Percentiles rank a stretch among this genome's conserved stretches.
phyloP scores from a whole-genome alignment of 352 stramenopile genomes.

The Globisporangium acanthophoron region DNA sequence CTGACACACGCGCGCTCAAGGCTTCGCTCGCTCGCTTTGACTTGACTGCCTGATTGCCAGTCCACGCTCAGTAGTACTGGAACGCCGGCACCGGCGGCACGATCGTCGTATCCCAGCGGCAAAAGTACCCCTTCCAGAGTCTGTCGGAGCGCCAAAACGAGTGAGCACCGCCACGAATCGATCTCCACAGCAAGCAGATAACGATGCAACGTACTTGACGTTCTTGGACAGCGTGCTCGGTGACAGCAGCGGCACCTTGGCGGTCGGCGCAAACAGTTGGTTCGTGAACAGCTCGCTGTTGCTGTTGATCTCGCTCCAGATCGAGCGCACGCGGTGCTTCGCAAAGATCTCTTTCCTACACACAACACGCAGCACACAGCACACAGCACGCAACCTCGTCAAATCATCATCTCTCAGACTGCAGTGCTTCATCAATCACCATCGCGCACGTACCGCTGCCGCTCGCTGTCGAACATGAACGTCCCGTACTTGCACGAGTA shows the following conservation, averaged over 20 bases:
- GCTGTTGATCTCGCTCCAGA: constrained; percentile 79
- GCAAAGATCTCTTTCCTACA: constrained; percentile 70
- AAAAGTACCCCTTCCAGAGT: constrained; percentile 85
- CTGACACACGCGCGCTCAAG: background rate
- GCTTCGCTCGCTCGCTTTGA: background rate
- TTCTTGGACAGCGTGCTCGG: constrained; percentile 84
- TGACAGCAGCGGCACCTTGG: constrained; percentile 33
- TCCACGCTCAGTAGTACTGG: constrained; percentile 55
- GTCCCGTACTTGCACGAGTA: constrained; percentile 97
- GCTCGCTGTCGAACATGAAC: constrained; percentile 97
- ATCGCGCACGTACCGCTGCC: constrained; percentile 44
- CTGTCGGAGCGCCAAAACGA: constrained; percentile 19
- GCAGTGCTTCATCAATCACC: background rate
- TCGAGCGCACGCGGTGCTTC: constrained; percentile 68
- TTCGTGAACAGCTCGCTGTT: constrained; percentile 72
- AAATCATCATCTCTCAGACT: background rate
- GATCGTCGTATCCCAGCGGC: constrained; percentile 74
- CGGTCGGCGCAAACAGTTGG: constrained; percentile 47
- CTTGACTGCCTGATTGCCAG: too few species aligned
- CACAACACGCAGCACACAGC: background rate
- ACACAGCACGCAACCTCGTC: background rate
- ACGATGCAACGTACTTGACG: constrained; percentile 56
- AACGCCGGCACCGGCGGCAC: constrained; percentile 59
- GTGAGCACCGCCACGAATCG: background rate
- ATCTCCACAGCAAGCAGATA: background rate